These are phyloP conservation scores for Torulaspora pretoriensis DNA, from an alignment of 1,139 yeast genomes.

Conservation along the genomic window DNA sequence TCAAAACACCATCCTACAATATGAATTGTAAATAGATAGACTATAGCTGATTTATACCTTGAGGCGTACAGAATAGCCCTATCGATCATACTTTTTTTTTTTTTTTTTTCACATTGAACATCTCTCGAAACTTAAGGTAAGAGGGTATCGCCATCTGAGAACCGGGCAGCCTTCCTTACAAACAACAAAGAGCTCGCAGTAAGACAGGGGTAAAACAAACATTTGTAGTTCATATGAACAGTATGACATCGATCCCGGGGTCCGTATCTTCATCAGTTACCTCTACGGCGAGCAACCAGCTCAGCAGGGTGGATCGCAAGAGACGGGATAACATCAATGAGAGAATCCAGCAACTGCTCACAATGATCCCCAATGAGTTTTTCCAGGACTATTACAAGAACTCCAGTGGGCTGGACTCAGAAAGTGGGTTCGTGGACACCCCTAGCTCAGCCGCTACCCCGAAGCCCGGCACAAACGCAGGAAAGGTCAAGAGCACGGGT, in stretches of 20 bases:
- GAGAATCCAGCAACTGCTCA: constrained; percentile 74
- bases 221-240: background rate
- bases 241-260: constrained; percentile 14
- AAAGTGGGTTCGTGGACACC: constrained; percentile 78
- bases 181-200: background rate
- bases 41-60: background rate
- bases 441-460: constrained; percentile 67
- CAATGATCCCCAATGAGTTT: constrained; percentile 62
- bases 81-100: no score
- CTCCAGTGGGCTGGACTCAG: constrained; percentile 41
- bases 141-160: no score
- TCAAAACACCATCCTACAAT: constrained; percentile 29
- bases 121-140: no score
- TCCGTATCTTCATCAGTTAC: constrained; percentile 20
- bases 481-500: constrained; percentile 31
- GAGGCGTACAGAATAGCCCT: no score
- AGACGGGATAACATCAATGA: constrained; percentile 88
- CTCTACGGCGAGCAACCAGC: constrained; percentile 18
- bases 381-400: constrained; percentile 39
- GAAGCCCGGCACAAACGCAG: constrained; percentile 44
- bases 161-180: background rate
- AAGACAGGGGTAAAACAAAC: no score
- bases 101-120: no score
- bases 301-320: constrained; percentile 38
- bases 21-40: constrained; percentile 20